These are phyloP conservation scores for Gastrolobium villosum DNA, from an alignment of 306 rosid genomes.

Conservation along the genomic window DNA sequence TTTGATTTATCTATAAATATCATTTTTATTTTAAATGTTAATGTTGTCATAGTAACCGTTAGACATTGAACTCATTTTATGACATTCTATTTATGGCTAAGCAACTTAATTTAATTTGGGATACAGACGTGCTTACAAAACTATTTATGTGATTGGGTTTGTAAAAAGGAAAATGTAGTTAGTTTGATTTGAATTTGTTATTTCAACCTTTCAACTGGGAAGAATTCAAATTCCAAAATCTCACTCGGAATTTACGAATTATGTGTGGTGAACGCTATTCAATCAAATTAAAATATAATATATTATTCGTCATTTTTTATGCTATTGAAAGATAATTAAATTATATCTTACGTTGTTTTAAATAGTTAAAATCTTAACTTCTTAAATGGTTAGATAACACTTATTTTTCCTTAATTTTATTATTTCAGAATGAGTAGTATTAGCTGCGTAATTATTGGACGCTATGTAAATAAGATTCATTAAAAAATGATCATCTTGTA, in stretches of 20 bases:
- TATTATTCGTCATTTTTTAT: background rate
- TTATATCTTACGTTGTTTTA: background rate
- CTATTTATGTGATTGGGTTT: slow-evolving; percentile 6
- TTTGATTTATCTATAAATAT: too few relatives aligned
- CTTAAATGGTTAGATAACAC: background rate
- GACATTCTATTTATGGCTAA: background rate
- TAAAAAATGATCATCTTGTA: background rate
- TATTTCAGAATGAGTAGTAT: background rate
- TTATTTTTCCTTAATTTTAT: background rate
- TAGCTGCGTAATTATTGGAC: background rate
- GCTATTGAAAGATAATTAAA: background rate
- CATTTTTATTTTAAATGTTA: too few relatives aligned
- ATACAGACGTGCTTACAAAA: background rate
- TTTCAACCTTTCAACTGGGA: background rate
- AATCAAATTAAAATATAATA: background rate
- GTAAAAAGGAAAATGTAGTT: background rate
- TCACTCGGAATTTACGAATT: background rate
- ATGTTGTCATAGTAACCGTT: slow-evolving; percentile 8
- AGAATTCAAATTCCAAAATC: slow-evolving; percentile 41
- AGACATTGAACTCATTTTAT: slow-evolving; percentile 21
- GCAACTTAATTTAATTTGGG: background rate
- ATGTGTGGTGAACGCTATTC: background rate
- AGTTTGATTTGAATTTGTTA: slow-evolving; percentile 6
- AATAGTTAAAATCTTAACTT: background rate
- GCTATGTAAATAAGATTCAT: background rate